A percentile compares a stretch with the other conserved stretches of the same genome.
Evolutionary conservation across 2,329 filamentous ascomycete genomes (phyloP).

Genomic region (Orbilia blumenaviensis): DNA sequence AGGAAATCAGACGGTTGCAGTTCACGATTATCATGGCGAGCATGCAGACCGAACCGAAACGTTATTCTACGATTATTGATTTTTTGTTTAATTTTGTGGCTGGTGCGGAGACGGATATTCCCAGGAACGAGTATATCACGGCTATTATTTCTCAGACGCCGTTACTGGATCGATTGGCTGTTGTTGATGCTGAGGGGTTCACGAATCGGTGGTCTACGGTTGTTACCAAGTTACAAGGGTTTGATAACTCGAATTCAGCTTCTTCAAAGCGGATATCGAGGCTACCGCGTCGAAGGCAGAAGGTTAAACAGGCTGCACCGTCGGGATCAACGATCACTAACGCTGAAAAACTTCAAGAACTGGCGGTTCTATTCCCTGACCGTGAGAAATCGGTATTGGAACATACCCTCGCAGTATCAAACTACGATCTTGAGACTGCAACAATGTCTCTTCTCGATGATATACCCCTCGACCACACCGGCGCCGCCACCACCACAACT

Average conservation of each 20-base stretch:
- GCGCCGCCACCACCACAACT: background rate
- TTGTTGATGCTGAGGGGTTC: slow-evolving; percentile 8
- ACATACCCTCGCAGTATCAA: slow-evolving; percentile 11
- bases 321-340: background rate
- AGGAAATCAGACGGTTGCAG: slow-evolving; percentile 32
- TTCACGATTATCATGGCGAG: slow-evolving; percentile 29
- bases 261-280: slow-evolving; percentile 10
- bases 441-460: slow-evolving; percentile 32
- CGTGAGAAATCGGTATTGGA: background rate
- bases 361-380: slow-evolving; percentile 31
- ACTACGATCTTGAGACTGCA: slow-evolving; percentile 37
- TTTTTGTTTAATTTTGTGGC: slow-evolving; percentile 38
- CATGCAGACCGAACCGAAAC: slow-evolving; percentile 4
- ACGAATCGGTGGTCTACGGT: slow-evolving; percentile 42
- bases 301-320: background rate
- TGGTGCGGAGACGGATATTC: background rate
- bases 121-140: slow-evolving; percentile 5
- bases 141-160: slow-evolving; percentile 31
- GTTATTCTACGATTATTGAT: slow-evolving; percentile 24
- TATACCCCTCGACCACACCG: background rate
- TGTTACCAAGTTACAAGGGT: slow-evolving; percentile 15
- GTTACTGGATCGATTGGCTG: background rate
- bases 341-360: background rate
- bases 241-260: background rate
- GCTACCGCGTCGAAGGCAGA: slow-evolving; percentile 22